A percentile compares a stretch with the other conserved stretches of the same genome.
These are phyloP conservation scores for Knufia petricola DNA, from an alignment of 2,329 filamentous ascomycete species.

Conservation along the genomic window DNA sequence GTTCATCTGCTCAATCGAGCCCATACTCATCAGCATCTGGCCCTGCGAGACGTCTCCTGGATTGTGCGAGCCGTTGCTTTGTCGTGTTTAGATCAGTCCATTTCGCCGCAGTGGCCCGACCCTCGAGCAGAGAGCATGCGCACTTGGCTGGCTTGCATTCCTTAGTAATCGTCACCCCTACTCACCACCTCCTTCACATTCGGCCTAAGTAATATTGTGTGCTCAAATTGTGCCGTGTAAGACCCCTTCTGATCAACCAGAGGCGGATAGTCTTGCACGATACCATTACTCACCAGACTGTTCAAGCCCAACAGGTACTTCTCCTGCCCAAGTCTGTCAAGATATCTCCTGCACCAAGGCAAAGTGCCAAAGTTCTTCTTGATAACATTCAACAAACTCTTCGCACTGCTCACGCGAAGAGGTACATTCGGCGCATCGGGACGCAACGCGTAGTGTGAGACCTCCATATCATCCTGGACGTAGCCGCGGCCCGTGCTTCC, in stretches of 20 bases:
- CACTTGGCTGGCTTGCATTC: too few relatives aligned
- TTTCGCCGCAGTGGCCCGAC: too few relatives aligned
- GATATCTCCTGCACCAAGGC: slow-evolving; percentile 80
- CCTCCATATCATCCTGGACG: slow-evolving; percentile 77
- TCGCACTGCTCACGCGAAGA: slow-evolving; percentile 69
- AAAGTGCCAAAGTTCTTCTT: slow-evolving; percentile 94
- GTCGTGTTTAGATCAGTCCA: too few relatives aligned
- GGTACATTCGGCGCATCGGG: slow-evolving; percentile 65
- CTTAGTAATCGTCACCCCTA: slow-evolving; percentile 72
- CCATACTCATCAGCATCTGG: too few relatives aligned
- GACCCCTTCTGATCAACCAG: slow-evolving; percentile 87
- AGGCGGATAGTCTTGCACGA: slow-evolving; percentile 85
- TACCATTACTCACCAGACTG: slow-evolving; percentile 68
- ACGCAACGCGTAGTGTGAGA: slow-evolving; percentile 76
- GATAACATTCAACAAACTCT: slow-evolving; percentile 75
- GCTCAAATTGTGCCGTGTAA: slow-evolving; percentile 89
- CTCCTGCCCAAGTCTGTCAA: slow-evolving; percentile 86
- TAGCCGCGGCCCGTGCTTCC: slow-evolving; percentile 86
- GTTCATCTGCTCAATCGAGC: too few relatives aligned
- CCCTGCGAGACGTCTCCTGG: too few relatives aligned
- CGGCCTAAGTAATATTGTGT: slow-evolving; percentile 69
- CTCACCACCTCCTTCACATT: slow-evolving; percentile 82
- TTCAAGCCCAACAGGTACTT: slow-evolving; percentile 89
- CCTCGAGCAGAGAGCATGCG: too few relatives aligned
- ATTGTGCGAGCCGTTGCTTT: too few relatives aligned